A percentile compares a stretch with the other conserved stretches of the same genome.
Evolutionary conservation across 106 monocot genomes (phyloP).

Genomic region (Dendrobium chrysotoxum): DNA sequence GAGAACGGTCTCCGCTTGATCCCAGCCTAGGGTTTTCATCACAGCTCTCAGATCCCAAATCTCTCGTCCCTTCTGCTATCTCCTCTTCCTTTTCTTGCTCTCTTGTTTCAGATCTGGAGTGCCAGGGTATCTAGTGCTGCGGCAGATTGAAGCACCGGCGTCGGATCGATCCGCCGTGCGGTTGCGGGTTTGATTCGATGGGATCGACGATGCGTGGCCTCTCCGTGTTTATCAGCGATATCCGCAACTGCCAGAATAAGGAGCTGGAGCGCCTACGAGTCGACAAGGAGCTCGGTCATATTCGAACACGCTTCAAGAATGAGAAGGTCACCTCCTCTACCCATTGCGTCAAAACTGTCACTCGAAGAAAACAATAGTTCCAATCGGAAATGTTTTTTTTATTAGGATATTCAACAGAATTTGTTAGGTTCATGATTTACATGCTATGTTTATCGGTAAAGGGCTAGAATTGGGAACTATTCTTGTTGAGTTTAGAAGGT

Average conservation of each 20-base stretch:
- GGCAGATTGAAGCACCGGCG: slow-evolving; percentile 4
- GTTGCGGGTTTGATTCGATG: slow-evolving; percentile 31
- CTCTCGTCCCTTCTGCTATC: neutral
- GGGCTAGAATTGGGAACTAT: neutral
- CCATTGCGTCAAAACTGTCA: neutral
- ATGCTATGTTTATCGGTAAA: neutral
- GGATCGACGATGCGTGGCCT: slow-evolving; percentile 92
- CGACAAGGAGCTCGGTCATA: slow-evolving; percentile 97
- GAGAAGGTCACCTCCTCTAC: slow-evolving; percentile 53
- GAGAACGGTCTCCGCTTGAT: slow-evolving; percentile 4
- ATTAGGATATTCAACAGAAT: neutral
- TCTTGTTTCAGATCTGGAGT: neutral
- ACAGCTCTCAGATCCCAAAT: neutral
- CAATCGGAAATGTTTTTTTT: neutral
- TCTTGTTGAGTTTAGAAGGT: neutral
- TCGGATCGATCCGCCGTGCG: slow-evolving; percentile 24
- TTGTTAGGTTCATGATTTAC: neutral
- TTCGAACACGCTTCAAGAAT: slow-evolving; percentile 85
- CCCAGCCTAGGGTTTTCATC: neutral
- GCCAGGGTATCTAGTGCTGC: neutral
- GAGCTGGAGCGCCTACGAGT: slow-evolving; percentile 91
- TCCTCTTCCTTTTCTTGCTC: neutral
- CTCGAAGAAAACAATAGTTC: neutral
- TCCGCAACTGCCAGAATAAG: slow-evolving; percentile 94
- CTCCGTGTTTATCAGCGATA: slow-evolving; percentile 97